Percentiles rank a stretch among this genome's conserved stretches.
These are phyloP conservation scores for Plantago coronopus DNA, from an alignment of 305 asterid species.

Conservation along the genomic window DNA sequence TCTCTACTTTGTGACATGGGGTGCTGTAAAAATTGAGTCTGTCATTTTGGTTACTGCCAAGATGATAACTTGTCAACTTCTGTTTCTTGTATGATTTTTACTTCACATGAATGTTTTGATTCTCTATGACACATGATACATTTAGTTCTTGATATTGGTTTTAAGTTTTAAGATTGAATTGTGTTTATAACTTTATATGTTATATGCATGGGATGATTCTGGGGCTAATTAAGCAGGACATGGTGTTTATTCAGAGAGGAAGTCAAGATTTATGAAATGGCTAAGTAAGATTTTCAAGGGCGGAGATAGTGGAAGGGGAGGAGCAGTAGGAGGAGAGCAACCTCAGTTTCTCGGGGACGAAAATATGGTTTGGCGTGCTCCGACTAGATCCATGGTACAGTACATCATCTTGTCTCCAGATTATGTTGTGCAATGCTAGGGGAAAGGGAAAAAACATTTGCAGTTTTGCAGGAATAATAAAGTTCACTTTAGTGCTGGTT, in stretches of 20 bases:
- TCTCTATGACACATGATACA: too few relatives aligned
- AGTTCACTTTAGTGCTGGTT: constrained; percentile 17
- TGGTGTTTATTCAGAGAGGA: constrained; percentile 73
- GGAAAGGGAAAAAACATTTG: constrained; percentile 4
- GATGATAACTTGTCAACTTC: constrained; percentile 5
- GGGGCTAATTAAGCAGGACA: constrained; percentile 55
- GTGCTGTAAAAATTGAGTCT: constrained; percentile 21
- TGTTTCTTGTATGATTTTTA: background rate
- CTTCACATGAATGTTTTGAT: too few relatives aligned
- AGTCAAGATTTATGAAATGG: constrained; percentile 84
- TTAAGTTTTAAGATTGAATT: constrained; percentile 15
- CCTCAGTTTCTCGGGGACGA: constrained; percentile 78
- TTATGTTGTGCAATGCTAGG: background rate
- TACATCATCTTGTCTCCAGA: constrained; percentile 12
- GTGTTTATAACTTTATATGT: constrained; percentile 5
- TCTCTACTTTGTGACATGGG: constrained; percentile 15
- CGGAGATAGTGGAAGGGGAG: constrained; percentile 42
- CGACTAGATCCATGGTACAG: constrained; percentile 62
- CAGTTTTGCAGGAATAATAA: constrained; percentile 25
- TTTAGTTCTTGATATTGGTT: constrained; percentile 3
- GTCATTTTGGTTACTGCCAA: constrained; percentile 22
- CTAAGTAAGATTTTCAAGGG: constrained; percentile 66
- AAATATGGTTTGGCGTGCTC: constrained; percentile 73
- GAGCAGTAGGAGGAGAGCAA: constrained; percentile 37
- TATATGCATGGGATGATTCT: constrained; percentile 15